Evolutionary conservation across 371 early-diverging fungal species (phyloP), one percentile per base, ranked within the genome.

Genomic region (Conidiobolus incongruus): DNA sequence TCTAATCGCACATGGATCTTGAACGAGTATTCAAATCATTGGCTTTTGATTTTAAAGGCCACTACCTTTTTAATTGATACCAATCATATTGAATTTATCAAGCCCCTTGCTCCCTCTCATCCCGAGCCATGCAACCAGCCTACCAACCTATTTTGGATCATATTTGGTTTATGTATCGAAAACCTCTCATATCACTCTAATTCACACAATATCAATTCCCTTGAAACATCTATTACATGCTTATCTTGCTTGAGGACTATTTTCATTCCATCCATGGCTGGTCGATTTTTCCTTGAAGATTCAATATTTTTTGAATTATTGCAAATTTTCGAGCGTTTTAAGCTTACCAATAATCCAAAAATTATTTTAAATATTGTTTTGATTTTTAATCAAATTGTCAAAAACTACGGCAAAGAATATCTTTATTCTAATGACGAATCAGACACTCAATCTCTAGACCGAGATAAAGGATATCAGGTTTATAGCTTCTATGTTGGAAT

Each of bases 141-240:
- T 20, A 58, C 68, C 0, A 58, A 63, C 22, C 44, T 63, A 23
- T 70, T 73, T 37, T 67, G 55, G 45, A 57, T 74, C 22, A 44
- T 79, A 2, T 63, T 68, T 49, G 77, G 79, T 16, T 50, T 79
- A 1, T 74, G 75, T 38, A 60, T 75, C 21, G 75, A 75, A 50
- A 61, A 61, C 23, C 45, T 71, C n/a, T 66, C 75, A 0, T 58
- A 62, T 16, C 56, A 59, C 0, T 59, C 60, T 0, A 15, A 24
- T 11, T 58, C 59, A 35, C 51, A 56, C 4, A 55, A 51, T 7
- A 47, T 52, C 4, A 59, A 60, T 23, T 50, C 54, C 3, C 38
- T 56, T 0, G 21, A 20, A 21, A 52, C 58, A 1, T 52, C 63
- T 38, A 48, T 51, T 0, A 58, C 62, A 17, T 65, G 61, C 48